Evolutionary conservation across 176 grass and related monocot species (phyloP).

Genomic region (Microstegium vimineum): DNA sequence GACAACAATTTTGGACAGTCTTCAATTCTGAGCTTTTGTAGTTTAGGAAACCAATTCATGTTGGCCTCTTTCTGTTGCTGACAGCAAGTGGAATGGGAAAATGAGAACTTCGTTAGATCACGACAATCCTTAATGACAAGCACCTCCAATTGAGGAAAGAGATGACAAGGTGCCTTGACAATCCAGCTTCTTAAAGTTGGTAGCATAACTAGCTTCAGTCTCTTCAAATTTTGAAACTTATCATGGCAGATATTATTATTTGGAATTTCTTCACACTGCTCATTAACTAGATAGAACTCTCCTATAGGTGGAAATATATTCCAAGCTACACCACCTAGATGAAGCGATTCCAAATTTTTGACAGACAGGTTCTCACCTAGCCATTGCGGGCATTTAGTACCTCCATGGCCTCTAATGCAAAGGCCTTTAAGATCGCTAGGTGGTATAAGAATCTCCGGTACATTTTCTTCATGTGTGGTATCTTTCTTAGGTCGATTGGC

Average conservation of each 20-base stretch:
- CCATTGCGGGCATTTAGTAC: not conserved
- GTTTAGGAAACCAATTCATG: not conserved
- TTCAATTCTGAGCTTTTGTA: rapidly evolving
- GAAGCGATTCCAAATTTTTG: not conserved
- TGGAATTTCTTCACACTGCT: not conserved
- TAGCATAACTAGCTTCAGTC: not conserved
- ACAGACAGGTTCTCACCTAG: not conserved
- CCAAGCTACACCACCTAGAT: not conserved
- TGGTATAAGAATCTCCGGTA: not conserved
- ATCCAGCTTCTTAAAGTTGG: not conserved
- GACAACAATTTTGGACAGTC: not conserved
- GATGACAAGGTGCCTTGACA: not conserved
- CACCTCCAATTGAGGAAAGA: not conserved
- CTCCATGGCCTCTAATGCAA: not conserved
- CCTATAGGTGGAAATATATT: not conserved
- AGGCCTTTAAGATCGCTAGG: not conserved
- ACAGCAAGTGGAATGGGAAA: not conserved
- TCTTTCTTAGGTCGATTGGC: not conserved
- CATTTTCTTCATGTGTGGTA: not conserved
- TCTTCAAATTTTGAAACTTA: not conserved
- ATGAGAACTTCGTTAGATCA: not conserved
- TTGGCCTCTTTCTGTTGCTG: not conserved
- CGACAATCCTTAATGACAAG: not conserved
- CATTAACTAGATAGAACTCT: not conserved
- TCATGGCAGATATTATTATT: not conserved